Base-by-base conservation (phyloP, 2,329 filamentous ascomycete genomes). In the Paramyrothecium roridum region DNA sequence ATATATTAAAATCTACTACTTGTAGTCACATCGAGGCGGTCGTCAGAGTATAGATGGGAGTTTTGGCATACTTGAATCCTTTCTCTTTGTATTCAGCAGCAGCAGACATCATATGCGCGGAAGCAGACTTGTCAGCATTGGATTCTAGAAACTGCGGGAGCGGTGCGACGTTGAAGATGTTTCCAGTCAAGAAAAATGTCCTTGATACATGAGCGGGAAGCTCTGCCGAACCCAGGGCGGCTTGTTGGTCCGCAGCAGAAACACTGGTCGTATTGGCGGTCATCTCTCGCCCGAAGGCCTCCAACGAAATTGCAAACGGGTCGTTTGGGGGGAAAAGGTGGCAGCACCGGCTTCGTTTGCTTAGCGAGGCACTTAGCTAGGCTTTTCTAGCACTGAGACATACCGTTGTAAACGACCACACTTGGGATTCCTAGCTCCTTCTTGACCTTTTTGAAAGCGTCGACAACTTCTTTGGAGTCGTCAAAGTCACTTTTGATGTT, bases 1-100 rank as follows among this genome's bases (percentile, higher is more conserved):
- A 67, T 75, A 54, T 77, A 83, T 58, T 81, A 81, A 60, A 82
- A 83, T 45, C 79, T 81, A 57, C 3, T 54, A 47, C 12, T 1
- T 8, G 8, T 55, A 53, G 49, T 55, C 33, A 37, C n/a, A 13
- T 51, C 47, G 11, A 53, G 37, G 12, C 11, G 12, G n/a, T 2
- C 52, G 37, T 47, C 20, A 2, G 33, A 50, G n/a, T n/a, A n/a
- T n/a, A 43, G 37, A 43, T 13, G 16, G 19, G 23, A 6, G 33
- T 1, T 20, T 26, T n/a, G n/a, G 54, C 66, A 50, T 64, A 67
- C 72, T 70, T 72, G 60, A 59, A 71, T 46, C 74, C 72, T 37
- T 63, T 55, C 8, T 67, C 66, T 52, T 65, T 61, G 58, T 76
- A 76, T 2, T 60, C 63, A 17, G 55, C 59, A 0, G 72, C 65